Percentiles rank a stretch among this genome's conserved stretches.
phyloP scores from a whole-genome alignment of 805 yeast species.

The Saccharomyces eubayanus region DNA sequence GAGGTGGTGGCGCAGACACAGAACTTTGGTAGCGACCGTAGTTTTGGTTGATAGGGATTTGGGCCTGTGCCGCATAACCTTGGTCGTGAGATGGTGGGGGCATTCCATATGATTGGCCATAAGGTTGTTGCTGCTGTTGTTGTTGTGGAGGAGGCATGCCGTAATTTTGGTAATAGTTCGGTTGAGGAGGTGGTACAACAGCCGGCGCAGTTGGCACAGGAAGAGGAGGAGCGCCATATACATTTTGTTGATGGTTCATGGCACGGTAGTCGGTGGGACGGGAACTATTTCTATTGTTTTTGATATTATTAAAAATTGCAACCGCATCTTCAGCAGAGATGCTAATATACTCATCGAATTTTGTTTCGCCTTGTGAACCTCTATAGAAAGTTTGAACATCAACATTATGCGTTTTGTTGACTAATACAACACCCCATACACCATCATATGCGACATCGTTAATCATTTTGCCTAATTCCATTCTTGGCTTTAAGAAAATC shows the following conservation, averaged over 20 bases:
- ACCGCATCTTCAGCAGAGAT: conserved; percentile 62
- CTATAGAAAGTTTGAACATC: conserved; percentile 69
- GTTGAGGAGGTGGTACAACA: not conserved
- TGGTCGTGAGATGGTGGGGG: conserved; percentile 12
- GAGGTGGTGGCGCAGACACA: conserved; percentile 14
- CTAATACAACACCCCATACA: conserved; percentile 57
- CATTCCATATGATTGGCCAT: conserved; percentile 9
- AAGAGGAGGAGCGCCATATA: conserved; percentile 1
- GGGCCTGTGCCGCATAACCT: conserved; percentile 12
- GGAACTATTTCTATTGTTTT: conserved; percentile 13
- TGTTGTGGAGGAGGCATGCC: conserved; percentile 12
- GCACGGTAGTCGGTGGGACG: conserved; percentile 5
- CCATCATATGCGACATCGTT: conserved; percentile 79
- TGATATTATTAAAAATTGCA: conserved; percentile 29
- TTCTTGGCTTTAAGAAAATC: conserved; percentile 37
- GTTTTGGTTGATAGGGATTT: conserved; percentile 18
- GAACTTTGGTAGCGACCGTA: conserved; percentile 17
- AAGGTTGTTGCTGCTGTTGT: conserved; percentile 9
- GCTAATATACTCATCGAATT: conserved; percentile 74
- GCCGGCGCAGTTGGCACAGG: not conserved
- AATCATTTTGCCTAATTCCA: conserved; percentile 40
- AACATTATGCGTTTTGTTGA: conserved; percentile 46
- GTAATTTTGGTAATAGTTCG: conserved; percentile 10
- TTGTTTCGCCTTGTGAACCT: conserved; percentile 61
- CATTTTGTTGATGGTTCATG: conserved; percentile 1